Evolutionary conservation across 129 eudicot species (phyloP), one percentile per base, ranked within the genome.

Genomic region (Scalesia atractyloides): DNA sequence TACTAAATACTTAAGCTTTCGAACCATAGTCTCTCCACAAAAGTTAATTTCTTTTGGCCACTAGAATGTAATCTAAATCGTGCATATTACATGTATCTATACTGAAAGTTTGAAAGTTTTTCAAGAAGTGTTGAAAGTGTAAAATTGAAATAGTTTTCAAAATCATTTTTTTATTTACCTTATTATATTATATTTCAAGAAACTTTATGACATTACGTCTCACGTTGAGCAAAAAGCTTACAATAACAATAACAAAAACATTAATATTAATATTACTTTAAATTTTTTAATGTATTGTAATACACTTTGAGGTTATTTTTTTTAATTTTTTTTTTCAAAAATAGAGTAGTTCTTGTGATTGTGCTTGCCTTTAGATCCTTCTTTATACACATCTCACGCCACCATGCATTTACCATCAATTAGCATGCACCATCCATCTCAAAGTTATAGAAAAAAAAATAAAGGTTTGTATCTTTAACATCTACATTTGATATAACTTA

Each of bases 121-220:
- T 54, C 37, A 54, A 51, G 20, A 46, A 58, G 44, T 41, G 7
- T 54, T 17, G n/a, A 72, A 58, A 72, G 59, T 14, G 48, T 73
- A 48, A 75, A 76, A 58, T 56, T 26, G 44, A 49, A 66, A 54
- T 73, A 56, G 68, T 66, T 56, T 56, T 67, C 54, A 68, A 66
- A 60, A 56, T 66, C 80, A 75, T 75, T 44, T 76, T 68, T 73
- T 39, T 76, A 76, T 67, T 74, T 60, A 76, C 11, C 60, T 59
- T 57, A 9, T 3, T 20, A 57, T 9, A 57, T 10, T 20, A 11
- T 24, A 7, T 53, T 57, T 22, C 5, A 56, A 20, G 9, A 30
- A 60, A 26, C 1, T 60, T 60, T 14, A n/a, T n/a, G n/a, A n/a
- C n/a, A n/a, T n/a, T n/a, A n/a, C n/a, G n/a, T 26, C 26, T 13